A percentile compares a stretch with the other conserved stretches of the same genome.
Conservation (phyloP, 495 filamentous ascomycete genomes). For the Trichoderma orchidacearum region DNA sequence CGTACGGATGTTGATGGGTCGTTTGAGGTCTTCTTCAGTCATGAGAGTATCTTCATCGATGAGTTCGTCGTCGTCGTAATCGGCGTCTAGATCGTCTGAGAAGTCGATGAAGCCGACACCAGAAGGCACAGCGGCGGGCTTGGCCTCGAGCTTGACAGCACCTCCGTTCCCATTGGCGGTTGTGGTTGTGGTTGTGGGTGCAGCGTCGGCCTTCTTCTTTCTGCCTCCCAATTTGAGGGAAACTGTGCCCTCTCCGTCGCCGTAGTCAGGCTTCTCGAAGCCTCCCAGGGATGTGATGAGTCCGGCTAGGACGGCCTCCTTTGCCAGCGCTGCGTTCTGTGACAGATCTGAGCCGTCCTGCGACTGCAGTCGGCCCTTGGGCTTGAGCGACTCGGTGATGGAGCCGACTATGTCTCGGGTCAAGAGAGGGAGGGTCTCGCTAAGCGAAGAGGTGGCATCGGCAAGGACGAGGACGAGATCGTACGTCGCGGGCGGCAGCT, state of each 20-base stretch:
- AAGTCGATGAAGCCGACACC: constrained; percentile 66
- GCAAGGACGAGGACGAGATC: constrained; percentile 75
- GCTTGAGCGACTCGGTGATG: constrained; percentile 54
- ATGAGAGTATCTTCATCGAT: constrained; percentile 85
- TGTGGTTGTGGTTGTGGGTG: constrained; percentile 13
- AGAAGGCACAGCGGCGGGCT: neutral
- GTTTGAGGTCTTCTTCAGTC: constrained; percentile 64
- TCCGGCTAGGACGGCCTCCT: constrained; percentile 74
- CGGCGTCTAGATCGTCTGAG: constrained; percentile 49
- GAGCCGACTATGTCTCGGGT: constrained; percentile 52
- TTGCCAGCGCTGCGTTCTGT: constrained; percentile 29
- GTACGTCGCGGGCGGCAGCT: constrained; percentile 65
- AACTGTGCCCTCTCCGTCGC: constrained; percentile 46
- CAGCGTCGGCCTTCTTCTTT: constrained; percentile 36
- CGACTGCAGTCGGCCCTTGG: constrained; percentile 52
- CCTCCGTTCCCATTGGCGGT: too few relatives aligned
- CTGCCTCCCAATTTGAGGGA: constrained; percentile 58
- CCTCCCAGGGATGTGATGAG: constrained; percentile 41
- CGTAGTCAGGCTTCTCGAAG: constrained; percentile 62
- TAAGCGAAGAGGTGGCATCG: constrained; percentile 49
- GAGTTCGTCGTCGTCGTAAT: constrained; percentile 57
- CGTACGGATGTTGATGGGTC: constrained; percentile 65
- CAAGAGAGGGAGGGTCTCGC: constrained; percentile 44
- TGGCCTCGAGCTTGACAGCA: neutral
- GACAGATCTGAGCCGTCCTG: constrained; percentile 50